Conservation (phyloP, 305 asterid species). For the Coffea humblotiana region DNA sequence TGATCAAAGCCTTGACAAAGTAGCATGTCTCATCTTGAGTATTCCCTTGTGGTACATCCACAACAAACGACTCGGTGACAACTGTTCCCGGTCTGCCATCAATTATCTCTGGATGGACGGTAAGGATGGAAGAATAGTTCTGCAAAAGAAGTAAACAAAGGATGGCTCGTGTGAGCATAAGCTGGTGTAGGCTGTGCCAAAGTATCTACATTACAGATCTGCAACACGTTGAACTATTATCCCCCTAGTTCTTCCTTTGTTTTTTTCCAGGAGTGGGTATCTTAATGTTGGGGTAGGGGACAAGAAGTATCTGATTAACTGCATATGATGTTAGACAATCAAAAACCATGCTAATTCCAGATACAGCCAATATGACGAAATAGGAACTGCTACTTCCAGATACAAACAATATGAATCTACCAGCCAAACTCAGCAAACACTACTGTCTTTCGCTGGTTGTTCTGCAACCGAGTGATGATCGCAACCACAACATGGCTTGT, state of each 20-base stretch:
- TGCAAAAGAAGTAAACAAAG: slow-evolving; percentile 15
- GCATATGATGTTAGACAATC: background rate
- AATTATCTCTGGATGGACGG: slow-evolving; percentile 43
- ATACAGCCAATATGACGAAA: background rate
- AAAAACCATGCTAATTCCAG: background rate
- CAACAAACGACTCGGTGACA: slow-evolving; percentile 46
- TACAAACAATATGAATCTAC: background rate
- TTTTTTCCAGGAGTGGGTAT: background rate
- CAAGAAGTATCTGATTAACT: background rate
- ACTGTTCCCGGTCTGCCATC: slow-evolving; percentile 42
- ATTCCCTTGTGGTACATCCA: slow-evolving; percentile 54
- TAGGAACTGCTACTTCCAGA: background rate
- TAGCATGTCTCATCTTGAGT: slow-evolving; percentile 50
- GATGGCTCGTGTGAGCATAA: background rate
- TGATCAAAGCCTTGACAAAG: slow-evolving; percentile 46
- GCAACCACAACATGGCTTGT: background rate
- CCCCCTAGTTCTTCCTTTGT: background rate
- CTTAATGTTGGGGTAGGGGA: background rate
- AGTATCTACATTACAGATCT: background rate
- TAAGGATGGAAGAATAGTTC: slow-evolving; percentile 46
- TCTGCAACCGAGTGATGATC: background rate
- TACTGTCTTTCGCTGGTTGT: background rate
- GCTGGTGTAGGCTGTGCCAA: too few species aligned
- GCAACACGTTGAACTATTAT: background rate
- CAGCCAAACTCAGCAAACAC: background rate